Base-by-base conservation (phyloP, 805 yeast species). In the Kodamaea leandrae region DNA sequence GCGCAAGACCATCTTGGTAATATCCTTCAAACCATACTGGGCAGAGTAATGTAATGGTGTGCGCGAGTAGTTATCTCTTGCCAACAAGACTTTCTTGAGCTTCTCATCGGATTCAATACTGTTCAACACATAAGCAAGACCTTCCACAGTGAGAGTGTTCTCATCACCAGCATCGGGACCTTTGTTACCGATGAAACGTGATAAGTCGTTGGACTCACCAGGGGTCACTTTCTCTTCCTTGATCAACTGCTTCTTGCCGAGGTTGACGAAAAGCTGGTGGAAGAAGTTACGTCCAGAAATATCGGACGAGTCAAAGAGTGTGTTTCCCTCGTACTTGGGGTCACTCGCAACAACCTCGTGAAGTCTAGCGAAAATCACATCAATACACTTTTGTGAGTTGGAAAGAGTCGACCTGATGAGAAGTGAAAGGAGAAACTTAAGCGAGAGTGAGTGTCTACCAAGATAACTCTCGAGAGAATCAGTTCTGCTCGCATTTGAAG, bases 21-120 rank as follows among this genome's bases (percentile, higher is more conserved):
- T 78, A 38, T 76, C 78, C 43, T 76, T 78, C 42, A 90, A 68
- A 0, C 97, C 97, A 58, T 81, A 88, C 52, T 87, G 93, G 2
- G 93, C 82, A 14, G 95, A 82, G 59, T 90, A 90, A 63, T 91
- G 97, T 41, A 91, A 66, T 0, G 97, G 96, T 0, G 96, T 85
- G 45, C 96, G 74, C 46, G 72, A 72, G 56, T 87, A 86, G 44
- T 77, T 80, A 58, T 90, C 98, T 32, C 75, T 77, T 38, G 83
- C 82, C 35, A 82, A 63, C 16, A 90, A 66, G 9, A 62, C 49
- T 7, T 32, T 14, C 34, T 49, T 52, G 33, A 43, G 39, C 41
- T 23, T 35, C 20, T 43, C 39, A 13, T 23, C 27, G 10, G 52
- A 51, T 16, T 30, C 36, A 29, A 88, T 59, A 34, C 73, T 71